phyloP scores from a whole-genome alignment of 805 yeast species.

The Kodamaea kaohsiungensis region DNA sequence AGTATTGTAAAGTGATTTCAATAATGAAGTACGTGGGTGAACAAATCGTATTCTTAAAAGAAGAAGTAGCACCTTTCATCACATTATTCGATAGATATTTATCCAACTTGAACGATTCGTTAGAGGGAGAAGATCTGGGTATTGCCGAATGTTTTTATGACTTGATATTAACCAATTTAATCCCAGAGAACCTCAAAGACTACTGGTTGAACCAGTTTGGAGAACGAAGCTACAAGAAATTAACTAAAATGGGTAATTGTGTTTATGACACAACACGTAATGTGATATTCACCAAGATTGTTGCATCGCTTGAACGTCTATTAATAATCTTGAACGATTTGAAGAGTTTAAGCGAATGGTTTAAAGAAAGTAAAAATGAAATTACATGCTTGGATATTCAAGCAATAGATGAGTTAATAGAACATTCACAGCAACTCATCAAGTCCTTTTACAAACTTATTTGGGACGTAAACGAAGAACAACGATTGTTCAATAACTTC shows the following conservation, averaged over 20 bases:
- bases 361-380: slow-evolving; percentile 16
- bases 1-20: slow-evolving; percentile 28
- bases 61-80: slow-evolving; percentile 27
- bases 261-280: slow-evolving; percentile 53
- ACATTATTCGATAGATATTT: slow-evolving; percentile 32
- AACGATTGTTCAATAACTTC: slow-evolving; percentile 45
- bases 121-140: slow-evolving; percentile 13
- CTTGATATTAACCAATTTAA: slow-evolving; percentile 53
- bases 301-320: slow-evolving; percentile 58
- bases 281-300: slow-evolving; percentile 46
- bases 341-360: slow-evolving; percentile 42
- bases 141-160: slow-evolving; percentile 38
- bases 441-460: slow-evolving; percentile 38
- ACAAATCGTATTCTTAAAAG: slow-evolving; percentile 19
- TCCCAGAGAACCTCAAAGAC: slow-evolving; percentile 50
- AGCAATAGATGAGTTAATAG: slow-evolving; percentile 10
- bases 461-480: slow-evolving; percentile 48
- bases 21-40: slow-evolving; percentile 23
- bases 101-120: slow-evolving; percentile 31
- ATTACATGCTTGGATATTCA: slow-evolving; percentile 10
- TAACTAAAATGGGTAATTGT: slow-evolving; percentile 51
- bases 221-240: slow-evolving; percentile 60
- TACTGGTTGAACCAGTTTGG: slow-evolving; percentile 69
- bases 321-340: slow-evolving; percentile 47
- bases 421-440: slow-evolving; percentile 24